Evolutionary conservation across 2,329 filamentous ascomycete species (phyloP), one percentile per base, ranked within the genome.

Genomic region (Aspergillus niger): DNA sequence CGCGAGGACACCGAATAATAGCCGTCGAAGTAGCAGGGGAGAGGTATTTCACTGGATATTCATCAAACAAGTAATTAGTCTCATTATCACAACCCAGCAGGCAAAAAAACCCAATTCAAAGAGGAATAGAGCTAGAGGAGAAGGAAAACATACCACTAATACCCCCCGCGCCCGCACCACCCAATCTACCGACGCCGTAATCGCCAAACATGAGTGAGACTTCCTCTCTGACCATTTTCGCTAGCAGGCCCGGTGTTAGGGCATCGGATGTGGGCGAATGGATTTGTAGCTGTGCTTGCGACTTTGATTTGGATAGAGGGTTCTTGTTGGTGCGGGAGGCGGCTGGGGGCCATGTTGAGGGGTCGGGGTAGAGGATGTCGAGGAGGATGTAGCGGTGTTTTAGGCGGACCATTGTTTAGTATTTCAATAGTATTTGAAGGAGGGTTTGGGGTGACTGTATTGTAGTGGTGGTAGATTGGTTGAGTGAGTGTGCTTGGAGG

Each of bases 371-470:
- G 50, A 98, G 83, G 66, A 98, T 92, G 74, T 96, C 91, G 63
- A 98, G 86, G n/a, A 98, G 87, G 17, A 99, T 85, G 76, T 99
- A 99, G 70, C 95, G 89, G 77, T 97, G 90, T 79, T 99, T 99
- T 68, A 98, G 86, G 73, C 95, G 91, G 62, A 99, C 95, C 95
- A 99, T 97, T 52, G 26, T 44, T 15, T 2, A 47, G 79, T 67
- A 30, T 32, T 28, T 10, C n/a, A 41, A n/a, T 10, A 10, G 47
- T 55, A 51, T 41, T 2, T 55, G 50, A 30, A 43, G 17, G 47
- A 20, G 24, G n/a, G 20, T 50, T 11, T 10, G 49, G 32, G 55
- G 22, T 15, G 11, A 3, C 4, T 13, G 6, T 41, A 3, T 49
- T 22, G 43, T 28, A 20, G 54, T 20, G 15, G 3, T 32, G 7